phyloP scores from a whole-genome alignment of 2,329 filamentous ascomycete species.

The Pseudogymnoascus sp. region DNA sequence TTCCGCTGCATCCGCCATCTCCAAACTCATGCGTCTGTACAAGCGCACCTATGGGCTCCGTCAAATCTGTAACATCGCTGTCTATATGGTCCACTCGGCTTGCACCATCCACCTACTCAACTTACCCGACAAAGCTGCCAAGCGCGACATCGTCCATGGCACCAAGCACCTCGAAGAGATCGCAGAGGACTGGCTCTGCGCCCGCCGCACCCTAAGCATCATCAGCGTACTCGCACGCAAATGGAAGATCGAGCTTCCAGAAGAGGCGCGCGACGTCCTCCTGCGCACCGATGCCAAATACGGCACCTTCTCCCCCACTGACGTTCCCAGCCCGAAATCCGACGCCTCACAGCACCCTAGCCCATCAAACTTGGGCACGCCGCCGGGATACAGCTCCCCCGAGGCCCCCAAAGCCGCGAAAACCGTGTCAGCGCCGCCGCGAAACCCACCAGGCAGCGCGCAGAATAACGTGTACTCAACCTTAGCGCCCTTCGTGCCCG shows the following conservation, averaged over 20 bases:
- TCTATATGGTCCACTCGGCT: constrained; percentile 91
- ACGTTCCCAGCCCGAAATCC: constrained; percentile 27
- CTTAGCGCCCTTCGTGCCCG: constrained; percentile 4
- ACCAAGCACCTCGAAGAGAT: constrained; percentile 92
- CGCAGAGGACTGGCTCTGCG: constrained; percentile 88
- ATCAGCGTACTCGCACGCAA: constrained; percentile 78
- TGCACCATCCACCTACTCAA: constrained; percentile 94
- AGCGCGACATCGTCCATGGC: constrained; percentile 81
- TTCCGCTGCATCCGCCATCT: constrained; percentile 80
- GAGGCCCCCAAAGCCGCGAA: neutral
- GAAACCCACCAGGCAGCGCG: constrained; percentile 1
- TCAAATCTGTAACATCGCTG: constrained; percentile 92
- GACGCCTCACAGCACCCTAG: neutral
- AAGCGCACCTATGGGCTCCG: constrained; percentile 84
- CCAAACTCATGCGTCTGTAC: constrained; percentile 88
- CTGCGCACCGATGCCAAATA: constrained; percentile 72
- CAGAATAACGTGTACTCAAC: constrained; percentile 7
- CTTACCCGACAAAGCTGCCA: constrained; percentile 83
- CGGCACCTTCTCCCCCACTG: constrained; percentile 51
- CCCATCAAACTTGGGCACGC: neutral
- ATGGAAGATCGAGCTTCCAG: constrained; percentile 80
- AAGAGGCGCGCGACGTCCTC: constrained; percentile 72
- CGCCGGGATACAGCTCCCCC: neutral
- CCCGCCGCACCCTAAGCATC: constrained; percentile 75
- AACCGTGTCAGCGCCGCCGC: neutral